Base-by-base conservation (phyloP, 2,329 filamentous ascomycete genomes). In the Blastomyces emzantsi region DNA sequence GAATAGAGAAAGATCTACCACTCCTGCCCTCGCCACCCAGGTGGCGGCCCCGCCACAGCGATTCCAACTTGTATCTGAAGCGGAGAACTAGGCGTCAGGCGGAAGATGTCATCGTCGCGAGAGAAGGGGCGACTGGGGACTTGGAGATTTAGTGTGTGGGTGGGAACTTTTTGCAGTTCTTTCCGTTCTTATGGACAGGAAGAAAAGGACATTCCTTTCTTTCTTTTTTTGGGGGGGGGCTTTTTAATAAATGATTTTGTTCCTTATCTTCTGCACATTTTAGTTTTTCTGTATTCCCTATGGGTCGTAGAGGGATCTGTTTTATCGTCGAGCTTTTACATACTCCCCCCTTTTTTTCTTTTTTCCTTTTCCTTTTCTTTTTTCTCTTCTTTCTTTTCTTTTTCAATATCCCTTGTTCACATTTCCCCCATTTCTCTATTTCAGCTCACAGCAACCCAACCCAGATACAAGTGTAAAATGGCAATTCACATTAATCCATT, bases 1-100 rank as follows among this genome's bases (percentile, higher is more conserved):
- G 56, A 15, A 28, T 60, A 11, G 63, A 65, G 33, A 67, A 67
- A 39, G 52, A 65, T 25, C 66, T 67, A 2, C 66, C 65, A 30
- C 66, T 63, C 19, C 63, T 64, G 15, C 57, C 28, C 4, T 58
- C 57, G 3, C 56, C 51, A 33, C 59, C 59, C 22, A 62, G 63
- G 63, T 7, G 15, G n/a, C 22, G 36, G 36, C 36, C n/a, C 45
- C 45, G 43, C 17, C 19, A 9, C 9, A 49, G 45, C n/a, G 45
- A 22, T 22, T 49, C 45, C n/a, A 49, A 49, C 3, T 22, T 49
- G 22, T 49, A 49, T 22, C 22, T 45, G 3, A 22, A 49, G 45
- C 45, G 8, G 45, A 19, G 7, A 8, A 19, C 17, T 8, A 36
- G 41, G 41, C 1, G n/a, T 19, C 43, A 49, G 17, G 19, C 59